Percentiles rank a stretch among this genome's conserved stretches.
phyloP scores from a whole-genome alignment of 83 land plant genomes.

The Larix sibirica region DNA sequence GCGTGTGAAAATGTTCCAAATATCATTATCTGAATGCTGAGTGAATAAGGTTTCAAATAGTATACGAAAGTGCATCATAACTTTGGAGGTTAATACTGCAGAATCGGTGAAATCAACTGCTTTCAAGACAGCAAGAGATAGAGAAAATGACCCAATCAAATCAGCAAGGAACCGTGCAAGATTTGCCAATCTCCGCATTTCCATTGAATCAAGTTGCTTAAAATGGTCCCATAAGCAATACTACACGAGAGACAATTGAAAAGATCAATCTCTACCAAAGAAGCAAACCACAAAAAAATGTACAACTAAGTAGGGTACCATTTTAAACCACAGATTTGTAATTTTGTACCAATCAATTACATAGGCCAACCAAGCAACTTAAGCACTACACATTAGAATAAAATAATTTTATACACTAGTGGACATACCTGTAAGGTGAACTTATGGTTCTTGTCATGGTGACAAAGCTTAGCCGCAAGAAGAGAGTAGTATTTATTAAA shows the following conservation, averaged over 20 bases:
- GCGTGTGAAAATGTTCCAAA: slow-evolving; percentile 81
- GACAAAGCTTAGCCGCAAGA: slow-evolving; percentile 81
- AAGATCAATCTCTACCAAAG: not conserved
- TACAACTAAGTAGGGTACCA: not conserved
- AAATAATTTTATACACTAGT: not conserved
- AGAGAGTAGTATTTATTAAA: slow-evolving; percentile 92
- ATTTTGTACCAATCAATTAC: not conserved
- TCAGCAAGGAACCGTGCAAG: slow-evolving; percentile 81
- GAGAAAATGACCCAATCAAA: slow-evolving; percentile 60
- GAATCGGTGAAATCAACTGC: slow-evolving; percentile 67
- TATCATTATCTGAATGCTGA: slow-evolving; percentile 45
- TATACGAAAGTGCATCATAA: slow-evolving; percentile 78
- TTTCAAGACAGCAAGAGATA: slow-evolving; percentile 82
- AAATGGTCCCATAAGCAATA: slow-evolving; percentile 97
- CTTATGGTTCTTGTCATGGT: slow-evolving; percentile 95
- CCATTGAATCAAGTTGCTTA: slow-evolving; percentile 91
- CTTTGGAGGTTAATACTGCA: slow-evolving; percentile 52
- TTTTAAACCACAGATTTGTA: not conserved
- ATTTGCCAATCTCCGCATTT: slow-evolving; percentile 63
- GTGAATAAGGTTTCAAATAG: slow-evolving; percentile 70
- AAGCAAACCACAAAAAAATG: not conserved
- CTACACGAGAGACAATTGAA: slow-evolving; percentile 25
- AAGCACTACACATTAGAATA: not conserved
- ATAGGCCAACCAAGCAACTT: not conserved
- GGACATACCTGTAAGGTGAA: slow-evolving; percentile 89